Base-by-base conservation (phyloP, 2,329 filamentous ascomycete genomes). In the Achaetomium macrosporum region DNA sequence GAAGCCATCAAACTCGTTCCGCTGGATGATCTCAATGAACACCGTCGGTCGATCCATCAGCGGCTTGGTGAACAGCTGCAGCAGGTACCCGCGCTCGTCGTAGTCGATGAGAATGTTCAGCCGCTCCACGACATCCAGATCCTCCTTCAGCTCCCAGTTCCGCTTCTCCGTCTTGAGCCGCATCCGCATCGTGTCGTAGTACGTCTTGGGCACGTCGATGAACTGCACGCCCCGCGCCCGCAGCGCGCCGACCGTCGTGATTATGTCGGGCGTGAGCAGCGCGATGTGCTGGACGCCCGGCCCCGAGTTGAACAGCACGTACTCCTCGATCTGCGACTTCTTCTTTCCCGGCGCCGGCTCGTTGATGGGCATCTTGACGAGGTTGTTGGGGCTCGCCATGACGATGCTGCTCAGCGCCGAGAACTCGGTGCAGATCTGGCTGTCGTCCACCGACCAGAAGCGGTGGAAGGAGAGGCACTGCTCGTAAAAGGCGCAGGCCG, bases 301-400 rank as follows among this genome's bases (percentile, higher is more conserved):
- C 1, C 92, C 92, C 47, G 85, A 82, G 75, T 96, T 95, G 76
- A 93, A 96, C 67, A 88, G 78, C 60, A 96, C 84, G 67, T 86
- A 91, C 73, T 96, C 92, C 70, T 96, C 91, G 62, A 97, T 96
- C 73, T 97, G 92, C 11, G 84, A 89, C 70, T 90, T 88, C 72
- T 89, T 92, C 75, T 93, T 93, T 54, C 91, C 92, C 1, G 81
- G 76, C 0, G 92, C 92, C 1, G 92, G 92, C 73, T 96, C 91
- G 76, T 96, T 96, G 79, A 97, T 95, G 64, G 92, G 92, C 90
- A 96, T 96, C 75, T 96, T 96, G 71, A 96, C 90, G 5, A 87
- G 69, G 53, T 92, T 87, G 73, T 91, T 89, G 55, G 84, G 83
- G 5, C 85, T 89, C 40, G 87, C 82, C 90, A 96, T 96, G 66